phyloP scores from a whole-genome alignment of 202 grass and related monocot genomes.

The Zizania palustris region DNA sequence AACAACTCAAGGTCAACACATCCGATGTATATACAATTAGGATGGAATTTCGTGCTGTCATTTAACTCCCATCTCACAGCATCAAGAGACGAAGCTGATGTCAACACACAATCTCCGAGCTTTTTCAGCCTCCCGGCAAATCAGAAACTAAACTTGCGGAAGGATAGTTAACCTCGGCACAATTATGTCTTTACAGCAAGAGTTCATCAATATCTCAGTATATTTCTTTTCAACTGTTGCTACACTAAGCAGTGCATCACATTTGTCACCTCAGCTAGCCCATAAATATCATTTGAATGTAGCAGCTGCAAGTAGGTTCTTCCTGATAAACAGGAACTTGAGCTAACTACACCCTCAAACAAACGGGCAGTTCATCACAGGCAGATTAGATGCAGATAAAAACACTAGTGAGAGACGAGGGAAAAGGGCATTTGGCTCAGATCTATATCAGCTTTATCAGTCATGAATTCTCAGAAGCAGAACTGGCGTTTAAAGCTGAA shows the following conservation, averaged over 20 bases:
- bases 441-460: slow-evolving; percentile 61
- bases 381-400: background rate
- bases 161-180: slow-evolving; percentile 73
- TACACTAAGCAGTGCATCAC: background rate
- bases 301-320: slow-evolving; percentile 66
- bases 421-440: slow-evolving; percentile 75
- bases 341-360: slow-evolving; percentile 41
- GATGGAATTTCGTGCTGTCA: slow-evolving; percentile 66
- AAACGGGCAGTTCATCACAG: slow-evolving; percentile 45
- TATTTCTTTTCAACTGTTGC: too few relatives aligned
- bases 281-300: slow-evolving; percentile 42
- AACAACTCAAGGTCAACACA: too few relatives aligned
- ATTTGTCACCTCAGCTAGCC: slow-evolving; percentile 35
- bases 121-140: slow-evolving; percentile 64
- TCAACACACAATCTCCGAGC: slow-evolving; percentile 72
- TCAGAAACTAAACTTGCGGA: slow-evolving; percentile 7
- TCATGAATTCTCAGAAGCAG: slow-evolving; percentile 96
- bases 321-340: slow-evolving; percentile 54
- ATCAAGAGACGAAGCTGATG: slow-evolving; percentile 89
- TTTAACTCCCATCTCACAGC: slow-evolving; percentile 80
- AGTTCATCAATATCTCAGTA: too few relatives aligned
- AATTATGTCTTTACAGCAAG: too few relatives aligned
- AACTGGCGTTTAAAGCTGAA: slow-evolving; percentile 84
- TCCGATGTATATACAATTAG: too few relatives aligned
- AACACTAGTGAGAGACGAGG: too few relatives aligned